Base-by-base conservation (phyloP, 768 basidiomycete species). In the Leccinum rimulosum region DNA sequence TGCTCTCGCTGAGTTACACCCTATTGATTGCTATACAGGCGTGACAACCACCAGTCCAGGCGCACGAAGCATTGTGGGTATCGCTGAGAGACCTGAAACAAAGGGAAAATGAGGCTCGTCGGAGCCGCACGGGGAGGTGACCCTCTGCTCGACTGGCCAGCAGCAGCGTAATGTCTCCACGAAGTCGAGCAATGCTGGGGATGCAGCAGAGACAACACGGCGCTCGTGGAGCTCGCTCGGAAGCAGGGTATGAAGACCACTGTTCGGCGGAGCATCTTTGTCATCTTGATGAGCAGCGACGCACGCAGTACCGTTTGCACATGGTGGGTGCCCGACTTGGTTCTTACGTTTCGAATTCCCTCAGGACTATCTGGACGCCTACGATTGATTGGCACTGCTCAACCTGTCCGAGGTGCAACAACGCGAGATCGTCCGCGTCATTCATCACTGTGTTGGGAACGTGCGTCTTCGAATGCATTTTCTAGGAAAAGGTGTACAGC, bases 231-330 rank as follows among this genome's bases (percentile, higher is more conserved):
- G 65, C 80, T 98, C n/a, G 96, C 97, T 4, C 81, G 85, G 64
- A 89, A 87, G 69, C 97, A 98, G 71, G 97, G 97, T 19, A 98
- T 98, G 96, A 99, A 99, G 68, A 98, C 95, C 2, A 96, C 98
- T 66, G 88, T 98, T 43, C 82, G 96, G 38, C 80, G 93, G 61
- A 88, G 89, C 56, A 87, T 98, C 54, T 99, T 99, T 68, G 86
- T 95, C 15, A 89, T 95, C 11, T 75, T 94, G 17, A 25, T 98
- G 94, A 96, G 91, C 68, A 91, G 92, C 64, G 93, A 96, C 68
- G 96, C 95, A 68, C 64, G 87, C 75, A 6, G 25, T 28, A 25
- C 22, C 22, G 22, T 54, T 30, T 25, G 12, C 17, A 5, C 0
- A 38, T 25, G 1, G 7, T 19, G 1, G 11, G 12, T 0, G 35